Evolutionary conservation across 2,329 filamentous ascomycete species (phyloP).

Genomic region (Calonectria multiphialidica): DNA sequence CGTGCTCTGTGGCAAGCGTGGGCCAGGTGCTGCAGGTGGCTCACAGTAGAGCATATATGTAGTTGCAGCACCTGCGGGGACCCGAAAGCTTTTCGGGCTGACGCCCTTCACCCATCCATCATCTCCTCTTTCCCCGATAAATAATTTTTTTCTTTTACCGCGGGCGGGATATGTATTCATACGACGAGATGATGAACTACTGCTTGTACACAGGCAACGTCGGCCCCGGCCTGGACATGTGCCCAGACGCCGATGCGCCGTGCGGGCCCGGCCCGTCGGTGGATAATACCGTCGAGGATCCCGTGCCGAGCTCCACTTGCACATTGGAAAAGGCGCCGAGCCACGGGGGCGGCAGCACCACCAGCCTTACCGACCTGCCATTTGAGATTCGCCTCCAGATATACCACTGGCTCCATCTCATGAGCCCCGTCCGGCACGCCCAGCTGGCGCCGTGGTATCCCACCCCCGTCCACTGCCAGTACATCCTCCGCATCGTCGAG

Average conservation of each 20-base stretch:
- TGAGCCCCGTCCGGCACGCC: slow-evolving; percentile 52
- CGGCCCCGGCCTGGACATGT: slow-evolving; percentile 15
- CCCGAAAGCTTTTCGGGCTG: background rate
- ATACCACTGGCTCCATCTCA: slow-evolving; percentile 56
- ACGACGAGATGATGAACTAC: slow-evolving; percentile 12
- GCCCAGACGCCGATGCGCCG: background rate
- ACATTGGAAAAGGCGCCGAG: background rate
- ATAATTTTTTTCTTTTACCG: background rate
- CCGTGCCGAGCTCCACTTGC: slow-evolving; percentile 17
- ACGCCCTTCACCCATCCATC: background rate
- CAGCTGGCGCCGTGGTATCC: slow-evolving; percentile 57
- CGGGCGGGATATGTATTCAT: background rate
- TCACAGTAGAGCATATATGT: background rate
- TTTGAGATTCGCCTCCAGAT: slow-evolving; percentile 61
- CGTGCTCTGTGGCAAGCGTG: background rate
- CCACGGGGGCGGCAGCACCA: background rate
- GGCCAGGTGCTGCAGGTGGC: background rate
- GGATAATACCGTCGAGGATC: slow-evolving; percentile 22
- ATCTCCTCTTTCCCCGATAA: background rate
- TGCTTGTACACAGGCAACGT: slow-evolving; percentile 26
- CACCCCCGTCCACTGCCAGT: slow-evolving; percentile 47
- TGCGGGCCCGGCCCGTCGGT: slow-evolving; percentile 13
- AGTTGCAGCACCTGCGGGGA: slow-evolving; percentile 5
- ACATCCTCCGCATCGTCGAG: slow-evolving; percentile 43
- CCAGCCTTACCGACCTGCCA: slow-evolving; percentile 45